Base-by-base conservation (phyloP, 1,139 yeast species). In the Suhomyces coccinellae region DNA sequence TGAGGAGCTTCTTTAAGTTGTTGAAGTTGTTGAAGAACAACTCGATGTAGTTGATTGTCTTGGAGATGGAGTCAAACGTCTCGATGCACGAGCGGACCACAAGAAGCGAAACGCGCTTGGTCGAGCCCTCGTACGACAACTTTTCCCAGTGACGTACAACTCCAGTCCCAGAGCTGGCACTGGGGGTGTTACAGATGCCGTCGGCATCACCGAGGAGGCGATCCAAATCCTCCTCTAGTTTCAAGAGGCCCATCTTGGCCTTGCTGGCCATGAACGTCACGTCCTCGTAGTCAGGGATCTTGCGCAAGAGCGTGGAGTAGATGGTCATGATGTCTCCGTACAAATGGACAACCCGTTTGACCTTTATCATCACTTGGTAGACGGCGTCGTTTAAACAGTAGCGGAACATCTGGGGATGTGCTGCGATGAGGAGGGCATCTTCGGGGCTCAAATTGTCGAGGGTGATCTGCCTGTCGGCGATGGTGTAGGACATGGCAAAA, bases 201-300 rank as follows among this genome's bases (percentile, higher is more conserved):
- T 45, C 37, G 8, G 46, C 46, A 4, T 42, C 42, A 4, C 72
- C 71, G 40, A 72, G 66, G 2, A 70, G 48, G 27, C 47, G 49
- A 44, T 63, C 66, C 46, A 69, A 61, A 45, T 69, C 68, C 13
- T 61, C 58, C 48, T 74, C 79, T 35, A 73, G 52, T 39, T 55
- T 55, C 34, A 59, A 45, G 33, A 71, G 42, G 7, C 56, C 51
- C 24, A 52, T 32, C 46, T 61, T 62, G n/a, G 67, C 60, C 22
- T 52, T 50, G 40, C 54, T 50, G 4, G 75, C 57, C 67, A 73
- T 64, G n/a, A 48, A 26, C 5, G 76, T 69, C 41, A 74, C 57
- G 53, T 74, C 79, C 40, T 72, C 77, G 49, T 71, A 73, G 49
- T 70, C 60, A 20, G 75, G 73, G 22, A 74, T 65, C 51, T 74